These are phyloP conservation scores for Yarrowia hollandica DNA, from an alignment of 805 yeast species.

Conservation along the genomic window DNA sequence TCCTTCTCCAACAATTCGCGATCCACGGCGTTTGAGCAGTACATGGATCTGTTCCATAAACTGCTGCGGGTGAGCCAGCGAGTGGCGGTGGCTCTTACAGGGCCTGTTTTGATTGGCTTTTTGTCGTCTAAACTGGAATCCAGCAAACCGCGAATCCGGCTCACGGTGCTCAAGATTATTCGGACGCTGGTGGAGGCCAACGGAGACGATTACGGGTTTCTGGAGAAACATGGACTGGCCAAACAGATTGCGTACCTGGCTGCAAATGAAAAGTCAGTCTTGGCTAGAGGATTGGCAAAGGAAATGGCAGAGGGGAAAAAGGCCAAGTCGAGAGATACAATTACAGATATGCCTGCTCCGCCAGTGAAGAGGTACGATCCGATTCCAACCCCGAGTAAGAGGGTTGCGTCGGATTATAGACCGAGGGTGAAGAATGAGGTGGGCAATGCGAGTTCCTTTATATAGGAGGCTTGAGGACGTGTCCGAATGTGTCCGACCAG, in stretches of 20 bases:
- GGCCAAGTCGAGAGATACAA: neutral
- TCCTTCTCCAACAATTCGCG: constrained; percentile 10
- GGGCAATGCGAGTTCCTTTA: neutral
- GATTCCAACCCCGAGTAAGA: constrained; percentile 7
- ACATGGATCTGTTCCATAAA: constrained; percentile 9
- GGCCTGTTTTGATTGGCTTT: neutral
- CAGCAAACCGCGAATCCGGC: constrained; percentile 4
- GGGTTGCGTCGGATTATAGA: neutral
- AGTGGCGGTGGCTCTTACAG: constrained; percentile 14
- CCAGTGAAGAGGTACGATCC: constrained; percentile 20
- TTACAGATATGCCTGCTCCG: constrained; percentile 3
- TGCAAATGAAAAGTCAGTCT: constrained; percentile 8
- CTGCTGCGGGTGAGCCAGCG: neutral
- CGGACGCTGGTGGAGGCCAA: constrained; percentile 6
- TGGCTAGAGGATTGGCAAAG: constrained; percentile 25
- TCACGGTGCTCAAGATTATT: constrained; percentile 9
- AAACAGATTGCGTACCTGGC: constrained; percentile 5
- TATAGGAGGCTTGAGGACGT: neutral
- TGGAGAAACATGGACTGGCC: constrained; percentile 1
- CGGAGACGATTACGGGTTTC: constrained; percentile 1
- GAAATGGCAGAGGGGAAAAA: constrained; percentile 6
- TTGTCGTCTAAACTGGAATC: constrained; percentile 19
- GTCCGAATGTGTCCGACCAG: neutral
- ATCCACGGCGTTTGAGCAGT: constrained; percentile 10
- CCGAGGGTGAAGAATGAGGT: neutral